Evolutionary conservation across 345 rosid species (phyloP).

Genomic region (Schrenkiella parvula): DNA sequence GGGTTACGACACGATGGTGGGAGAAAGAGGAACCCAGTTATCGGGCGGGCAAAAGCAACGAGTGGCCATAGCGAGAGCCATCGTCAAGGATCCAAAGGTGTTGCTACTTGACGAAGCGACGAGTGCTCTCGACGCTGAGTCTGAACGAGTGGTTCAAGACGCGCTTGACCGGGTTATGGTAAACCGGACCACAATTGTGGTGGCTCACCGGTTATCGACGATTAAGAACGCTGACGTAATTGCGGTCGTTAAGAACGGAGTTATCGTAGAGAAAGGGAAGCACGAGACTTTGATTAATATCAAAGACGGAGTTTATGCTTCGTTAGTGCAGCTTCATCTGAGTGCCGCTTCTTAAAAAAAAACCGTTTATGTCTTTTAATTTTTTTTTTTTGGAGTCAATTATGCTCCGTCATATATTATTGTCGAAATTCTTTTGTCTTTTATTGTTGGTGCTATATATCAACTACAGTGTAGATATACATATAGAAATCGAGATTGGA

Average conservation of each 20-base stretch:
- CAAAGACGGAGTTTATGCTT: conserved; percentile 52
- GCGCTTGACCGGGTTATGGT: conserved; percentile 58
- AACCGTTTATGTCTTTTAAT: neutral
- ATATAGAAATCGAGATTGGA: neutral
- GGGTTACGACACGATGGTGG: conserved; percentile 69
- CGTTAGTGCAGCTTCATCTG: conserved; percentile 54
- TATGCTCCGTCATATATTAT: neutral
- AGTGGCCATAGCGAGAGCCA: conserved; percentile 77
- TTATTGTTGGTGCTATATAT: neutral
- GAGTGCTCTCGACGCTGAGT: conserved; percentile 73
- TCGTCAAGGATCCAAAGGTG: conserved; percentile 60
- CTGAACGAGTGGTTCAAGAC: conserved; percentile 67
- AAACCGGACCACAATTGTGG: conserved; percentile 54
- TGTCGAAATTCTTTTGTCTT: neutral
- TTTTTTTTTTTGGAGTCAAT: neutral
- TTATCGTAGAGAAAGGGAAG: conserved; percentile 58
- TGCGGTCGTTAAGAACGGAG: conserved; percentile 58
- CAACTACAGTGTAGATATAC: neutral
- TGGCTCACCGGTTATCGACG: conserved; percentile 67
- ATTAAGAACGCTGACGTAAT: conserved; percentile 59
- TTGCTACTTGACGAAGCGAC: conserved; percentile 74
- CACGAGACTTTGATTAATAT: conserved; percentile 51
- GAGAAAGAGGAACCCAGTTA: conserved; percentile 67
- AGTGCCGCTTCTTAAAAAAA: conserved; percentile 26
- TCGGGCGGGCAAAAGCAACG: conserved; percentile 81